Percentiles rank a stretch among this genome's conserved stretches.
phyloP scores from a whole-genome alignment of 23 red algal species.

The Gracilaria vermiculophylla region DNA sequence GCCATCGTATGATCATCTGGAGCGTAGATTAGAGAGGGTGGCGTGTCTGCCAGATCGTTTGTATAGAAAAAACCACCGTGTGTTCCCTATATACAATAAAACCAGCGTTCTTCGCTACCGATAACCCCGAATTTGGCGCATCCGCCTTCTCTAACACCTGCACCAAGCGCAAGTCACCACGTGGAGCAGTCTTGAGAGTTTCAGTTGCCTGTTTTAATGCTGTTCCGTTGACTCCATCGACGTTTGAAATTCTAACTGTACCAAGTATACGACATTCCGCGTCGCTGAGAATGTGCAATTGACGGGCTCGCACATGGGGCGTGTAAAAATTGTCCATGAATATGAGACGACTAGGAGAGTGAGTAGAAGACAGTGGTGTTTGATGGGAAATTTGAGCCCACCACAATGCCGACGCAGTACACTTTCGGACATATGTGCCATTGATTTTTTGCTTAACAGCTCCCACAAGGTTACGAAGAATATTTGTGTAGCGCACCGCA shows the following conservation, averaged over 20 bases:
- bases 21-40: not conserved
- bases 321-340: conserved; percentile 11
- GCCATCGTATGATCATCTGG: not conserved
- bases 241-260: not conserved
- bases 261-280: not conserved
- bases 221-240: not conserved
- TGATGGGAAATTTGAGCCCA: not conserved
- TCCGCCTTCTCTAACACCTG: not conserved
- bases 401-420: not conserved
- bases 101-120: not conserved
- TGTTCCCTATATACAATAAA: not conserved
- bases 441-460: not conserved
- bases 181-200: not conserved
- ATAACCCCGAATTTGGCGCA: not conserved
- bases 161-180: not conserved
- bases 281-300: not conserved
- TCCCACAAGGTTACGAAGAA: not conserved
- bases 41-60: not conserved
- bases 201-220: not conserved
- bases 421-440: not conserved
- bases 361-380: not conserved
- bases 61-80: not conserved
- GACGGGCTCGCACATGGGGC: not conserved
- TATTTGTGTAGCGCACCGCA: not conserved
- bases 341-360: too few species aligned